These are phyloP conservation scores for Chimonanthus praecox DNA, from an alignment of 164 flowering plant species.

Conservation along the genomic window DNA sequence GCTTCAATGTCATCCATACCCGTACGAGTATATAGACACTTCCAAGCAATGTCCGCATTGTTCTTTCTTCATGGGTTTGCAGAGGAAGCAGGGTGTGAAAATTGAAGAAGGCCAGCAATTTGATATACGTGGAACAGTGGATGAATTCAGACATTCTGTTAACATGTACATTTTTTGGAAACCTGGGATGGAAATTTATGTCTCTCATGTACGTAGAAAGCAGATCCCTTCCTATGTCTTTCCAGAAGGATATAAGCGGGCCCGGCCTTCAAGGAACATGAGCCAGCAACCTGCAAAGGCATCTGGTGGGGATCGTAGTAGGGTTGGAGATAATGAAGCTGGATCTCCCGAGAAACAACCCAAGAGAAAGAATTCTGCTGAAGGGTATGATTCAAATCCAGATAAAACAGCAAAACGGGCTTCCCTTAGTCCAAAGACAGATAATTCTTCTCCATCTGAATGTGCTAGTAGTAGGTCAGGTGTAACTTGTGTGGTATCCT, in stretches of 20 bases:
- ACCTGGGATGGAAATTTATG: constrained; percentile 88
- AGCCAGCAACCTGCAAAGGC: constrained; percentile 35
- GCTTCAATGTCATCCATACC: constrained; percentile 96
- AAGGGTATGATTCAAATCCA: neutral
- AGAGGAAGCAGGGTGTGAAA: constrained; percentile 68
- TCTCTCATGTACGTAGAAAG: constrained; percentile 83
- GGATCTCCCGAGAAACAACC: constrained; percentile 26
- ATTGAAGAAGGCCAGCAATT: constrained; percentile 90
- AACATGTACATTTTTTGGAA: constrained; percentile 72
- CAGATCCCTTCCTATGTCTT: constrained; percentile 76
- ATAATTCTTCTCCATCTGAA: neutral
- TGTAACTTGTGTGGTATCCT: neutral
- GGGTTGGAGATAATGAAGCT: constrained; percentile 16
- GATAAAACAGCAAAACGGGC: constrained; percentile 9
- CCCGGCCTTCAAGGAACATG: constrained; percentile 39
- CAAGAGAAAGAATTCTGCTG: constrained; percentile 21
- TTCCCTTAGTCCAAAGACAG: constrained; percentile 6
- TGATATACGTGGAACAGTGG: constrained; percentile 92
- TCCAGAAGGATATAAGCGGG: constrained; percentile 67
- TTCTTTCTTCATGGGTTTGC: constrained; percentile 93
- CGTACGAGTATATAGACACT: constrained; percentile 60
- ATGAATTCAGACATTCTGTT: constrained; percentile 72
- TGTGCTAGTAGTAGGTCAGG: neutral
- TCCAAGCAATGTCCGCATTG: constrained; percentile 63
- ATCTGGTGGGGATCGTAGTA: constrained; percentile 21